Evolutionary conservation across 202 grass and related monocot genomes (phyloP).

Genomic region (Bolboschoenoplectus hybrid): DNA sequence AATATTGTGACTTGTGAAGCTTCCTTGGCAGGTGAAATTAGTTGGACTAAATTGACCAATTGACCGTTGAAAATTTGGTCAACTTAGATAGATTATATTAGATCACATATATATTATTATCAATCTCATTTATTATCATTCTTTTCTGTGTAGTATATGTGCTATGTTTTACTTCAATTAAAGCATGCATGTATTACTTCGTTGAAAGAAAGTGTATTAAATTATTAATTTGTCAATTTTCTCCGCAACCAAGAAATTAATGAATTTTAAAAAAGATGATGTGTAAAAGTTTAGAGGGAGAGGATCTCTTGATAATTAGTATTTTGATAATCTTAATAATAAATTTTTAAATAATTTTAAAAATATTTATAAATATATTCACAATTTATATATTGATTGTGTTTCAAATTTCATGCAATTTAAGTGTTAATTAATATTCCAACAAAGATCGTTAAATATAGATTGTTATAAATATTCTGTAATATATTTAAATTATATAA

Average conservation of each 20-base stretch:
- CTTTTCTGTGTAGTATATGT: background rate
- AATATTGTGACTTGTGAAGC: background rate
- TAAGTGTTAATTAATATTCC: too few species aligned
- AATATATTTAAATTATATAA: too few species aligned
- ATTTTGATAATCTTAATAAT: too few species aligned
- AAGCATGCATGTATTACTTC: background rate
- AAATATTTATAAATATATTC: too few species aligned
- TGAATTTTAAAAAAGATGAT: background rate
- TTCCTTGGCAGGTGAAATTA: background rate
- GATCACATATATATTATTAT: background rate
- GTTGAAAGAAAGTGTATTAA: background rate
- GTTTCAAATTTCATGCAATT: too few species aligned
- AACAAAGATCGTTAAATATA: too few species aligned
- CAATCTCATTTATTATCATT: constrained; percentile 3
- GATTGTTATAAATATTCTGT: too few species aligned
- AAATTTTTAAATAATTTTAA: too few species aligned
- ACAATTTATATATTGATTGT: too few species aligned
- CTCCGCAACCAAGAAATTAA: background rate
- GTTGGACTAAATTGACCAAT: constrained; percentile 28
- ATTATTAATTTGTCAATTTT: background rate
- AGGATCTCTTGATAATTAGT: too few species aligned
- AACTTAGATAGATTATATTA: background rate
- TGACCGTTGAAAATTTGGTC: constrained; percentile 1
- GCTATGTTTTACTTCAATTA: background rate
- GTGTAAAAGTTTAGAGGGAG: background rate